Percentiles rank a stretch among this genome's conserved stretches.
phyloP scores from a whole-genome alignment of 108 stramenopile species.

The Discostella pseudostelligera region DNA sequence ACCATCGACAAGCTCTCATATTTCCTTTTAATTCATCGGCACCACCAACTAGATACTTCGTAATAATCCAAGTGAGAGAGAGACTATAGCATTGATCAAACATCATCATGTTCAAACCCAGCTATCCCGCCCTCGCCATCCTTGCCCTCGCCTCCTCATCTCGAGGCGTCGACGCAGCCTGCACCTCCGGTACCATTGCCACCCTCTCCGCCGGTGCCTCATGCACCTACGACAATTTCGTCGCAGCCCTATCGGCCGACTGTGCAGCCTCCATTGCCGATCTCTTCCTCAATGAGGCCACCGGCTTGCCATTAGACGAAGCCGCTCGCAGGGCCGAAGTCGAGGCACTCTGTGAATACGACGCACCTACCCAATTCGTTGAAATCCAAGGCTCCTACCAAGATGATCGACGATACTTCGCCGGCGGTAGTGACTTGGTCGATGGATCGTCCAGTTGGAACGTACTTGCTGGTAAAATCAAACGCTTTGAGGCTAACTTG shows the following conservation, averaged over 20 bases:
- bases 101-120: not conserved
- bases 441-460: constrained; percentile 14
- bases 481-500: constrained; percentile 14
- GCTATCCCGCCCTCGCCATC: too few species aligned
- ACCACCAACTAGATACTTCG: too few species aligned
- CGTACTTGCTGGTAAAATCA: constrained; percentile 10
- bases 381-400: constrained; percentile 33
- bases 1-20: too few species aligned
- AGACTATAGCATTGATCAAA: too few species aligned
- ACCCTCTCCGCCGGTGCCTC: not conserved
- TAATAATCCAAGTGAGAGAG: too few species aligned
- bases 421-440: constrained; percentile 17
- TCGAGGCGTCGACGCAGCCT: not conserved
- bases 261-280: constrained; percentile 2
- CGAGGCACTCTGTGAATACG: constrained; percentile 26
- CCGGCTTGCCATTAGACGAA: not conserved
- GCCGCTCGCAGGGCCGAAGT: constrained; percentile 1
- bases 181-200: not conserved
- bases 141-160: too few species aligned
- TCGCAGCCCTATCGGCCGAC: not conserved
- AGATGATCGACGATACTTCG: constrained; percentile 13
- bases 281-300: not conserved
- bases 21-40: too few species aligned
- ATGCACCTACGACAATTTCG: constrained; percentile 2
- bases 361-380: constrained; percentile 27